phyloP scores from a whole-genome alignment of 352 stramenopile species.

The Pythium periplocum region DNA sequence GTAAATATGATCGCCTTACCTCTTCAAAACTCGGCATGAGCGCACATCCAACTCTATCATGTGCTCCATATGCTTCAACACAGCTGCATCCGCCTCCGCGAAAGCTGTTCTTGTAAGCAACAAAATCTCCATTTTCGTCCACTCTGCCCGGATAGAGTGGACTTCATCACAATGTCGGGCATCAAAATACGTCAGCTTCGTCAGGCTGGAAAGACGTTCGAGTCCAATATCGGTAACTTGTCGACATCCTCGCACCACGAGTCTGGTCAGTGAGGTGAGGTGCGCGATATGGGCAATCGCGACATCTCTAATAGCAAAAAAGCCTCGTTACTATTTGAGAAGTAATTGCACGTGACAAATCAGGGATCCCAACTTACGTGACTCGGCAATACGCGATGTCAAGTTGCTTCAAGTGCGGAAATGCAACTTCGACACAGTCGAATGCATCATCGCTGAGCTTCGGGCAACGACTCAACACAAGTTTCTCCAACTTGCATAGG shows the following conservation, averaged over 20 bases:
- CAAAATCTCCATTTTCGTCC: constrained; percentile 46
- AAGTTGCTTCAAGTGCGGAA: constrained; percentile 33
- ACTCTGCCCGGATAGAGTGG: constrained; percentile 41
- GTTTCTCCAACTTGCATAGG: constrained; percentile 41
- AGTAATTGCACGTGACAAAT: no score
- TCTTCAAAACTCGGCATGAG: constrained; percentile 63
- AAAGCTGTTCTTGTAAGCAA: constrained; percentile 59
- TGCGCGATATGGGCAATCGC: constrained; percentile 19
- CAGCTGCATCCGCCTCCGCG: constrained; percentile 47
- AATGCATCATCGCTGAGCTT: constrained; percentile 51
- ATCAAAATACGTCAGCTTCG: constrained; percentile 56
- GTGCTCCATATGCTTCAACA: constrained; percentile 44
- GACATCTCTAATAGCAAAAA: constrained; percentile 15
- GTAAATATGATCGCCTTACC: constrained; percentile 21
- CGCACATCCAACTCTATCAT: constrained; percentile 61
- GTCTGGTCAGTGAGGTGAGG: constrained; percentile 9
- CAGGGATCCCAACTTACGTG: constrained; percentile 13
- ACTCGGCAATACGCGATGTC: constrained; percentile 50
- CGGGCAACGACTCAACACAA: constrained; percentile 49
- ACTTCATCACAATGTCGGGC: constrained; percentile 60
- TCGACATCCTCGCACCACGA: constrained; percentile 32
- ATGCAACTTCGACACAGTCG: constrained; percentile 28
- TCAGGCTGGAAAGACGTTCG: constrained; percentile 31
- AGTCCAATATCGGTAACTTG: constrained; percentile 48
- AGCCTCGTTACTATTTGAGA: neutral